Base-by-base conservation (phyloP, 2,329 filamentous ascomycete species). In the Hypoxylon sp. region DNA sequence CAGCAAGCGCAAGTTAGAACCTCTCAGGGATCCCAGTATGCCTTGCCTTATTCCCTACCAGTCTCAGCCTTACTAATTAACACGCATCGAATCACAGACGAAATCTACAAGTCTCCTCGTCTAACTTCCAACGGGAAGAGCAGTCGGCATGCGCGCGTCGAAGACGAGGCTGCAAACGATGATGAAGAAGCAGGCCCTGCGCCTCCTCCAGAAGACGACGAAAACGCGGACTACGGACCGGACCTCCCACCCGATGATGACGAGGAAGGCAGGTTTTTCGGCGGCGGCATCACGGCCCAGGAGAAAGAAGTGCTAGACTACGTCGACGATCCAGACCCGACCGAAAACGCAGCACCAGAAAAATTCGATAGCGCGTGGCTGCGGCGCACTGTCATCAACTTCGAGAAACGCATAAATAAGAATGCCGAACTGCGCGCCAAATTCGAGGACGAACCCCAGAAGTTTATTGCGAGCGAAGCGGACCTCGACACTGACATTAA, bases 211-310 rank as follows among this genome's bases (percentile, higher is more conserved):
- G 81, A 88, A 9, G 81, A 87, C 50, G 82, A 85, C 2, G 83
- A 84, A 43, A 79, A 81, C 9, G 76, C 68, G 16, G 74, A 75
- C 48, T 75, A 76, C 53, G 75, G 74, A 8, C 75, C 75, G 4
- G 68, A 63, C 3, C 60, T 72, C 12, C 72, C 74, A 2, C 74
- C 73, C 0, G 74, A 76, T 60, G 92, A 95, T 71, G 94, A 97
- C 73, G 93, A 97, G 56, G 96, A 97, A 69, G 96, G 95, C 0
- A 90, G 96, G 9, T 99, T 99, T 82, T 99, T 97, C 73, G 96
- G 95, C 45, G 92, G 94, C 57, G 96, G 96, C 32, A 91, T 99
- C 73, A 93, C 91, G 25, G 86, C 90, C 62, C 86, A 93, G 70
- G 93, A 96, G 70, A 90, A 89, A 2, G 88, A 94, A 72, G 92